Evolutionary conservation across 23 red algal species (phyloP).

Genomic region (Pyropia yezoensis): DNA sequence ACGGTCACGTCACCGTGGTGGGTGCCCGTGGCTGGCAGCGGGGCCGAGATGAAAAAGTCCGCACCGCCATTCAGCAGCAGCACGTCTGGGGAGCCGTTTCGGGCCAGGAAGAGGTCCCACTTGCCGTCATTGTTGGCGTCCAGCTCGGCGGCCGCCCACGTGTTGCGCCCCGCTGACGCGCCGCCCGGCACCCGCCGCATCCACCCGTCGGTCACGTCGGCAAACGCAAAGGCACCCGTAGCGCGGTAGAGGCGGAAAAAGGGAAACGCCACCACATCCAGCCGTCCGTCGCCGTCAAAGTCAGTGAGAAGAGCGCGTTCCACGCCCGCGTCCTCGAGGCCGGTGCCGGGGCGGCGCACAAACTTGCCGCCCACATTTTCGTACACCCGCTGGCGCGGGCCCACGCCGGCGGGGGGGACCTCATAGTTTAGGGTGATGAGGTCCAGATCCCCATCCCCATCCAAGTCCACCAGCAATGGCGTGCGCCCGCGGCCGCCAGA

Average conservation of each 20-base stretch:
- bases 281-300: not conserved
- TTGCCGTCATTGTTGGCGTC: slow-evolving; percentile 44
- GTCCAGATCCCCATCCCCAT: not conserved
- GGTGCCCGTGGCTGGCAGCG: not conserved
- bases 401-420: too few species aligned
- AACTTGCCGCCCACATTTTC: not conserved
- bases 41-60: not conserved
- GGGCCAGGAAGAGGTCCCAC: slow-evolving; percentile 12
- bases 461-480: not conserved
- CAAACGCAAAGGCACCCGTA: not conserved
- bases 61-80: slow-evolving; percentile 16
- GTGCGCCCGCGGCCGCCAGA: not conserved
- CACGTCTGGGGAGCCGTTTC: too few species aligned
- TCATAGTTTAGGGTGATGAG: not conserved
- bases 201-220: not conserved
- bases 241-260: too few species aligned
- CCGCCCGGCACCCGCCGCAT: not conserved
- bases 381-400: not conserved
- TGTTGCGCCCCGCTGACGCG: not conserved
- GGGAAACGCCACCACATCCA: not conserved
- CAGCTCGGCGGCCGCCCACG: slow-evolving; percentile 20
- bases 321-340: not conserved
- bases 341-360: not conserved
- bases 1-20: slow-evolving; percentile 1
- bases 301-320: not conserved